phyloP scores from a whole-genome alignment of 1,284 basidiomycete species.

The Termitomyces sp. region DNA sequence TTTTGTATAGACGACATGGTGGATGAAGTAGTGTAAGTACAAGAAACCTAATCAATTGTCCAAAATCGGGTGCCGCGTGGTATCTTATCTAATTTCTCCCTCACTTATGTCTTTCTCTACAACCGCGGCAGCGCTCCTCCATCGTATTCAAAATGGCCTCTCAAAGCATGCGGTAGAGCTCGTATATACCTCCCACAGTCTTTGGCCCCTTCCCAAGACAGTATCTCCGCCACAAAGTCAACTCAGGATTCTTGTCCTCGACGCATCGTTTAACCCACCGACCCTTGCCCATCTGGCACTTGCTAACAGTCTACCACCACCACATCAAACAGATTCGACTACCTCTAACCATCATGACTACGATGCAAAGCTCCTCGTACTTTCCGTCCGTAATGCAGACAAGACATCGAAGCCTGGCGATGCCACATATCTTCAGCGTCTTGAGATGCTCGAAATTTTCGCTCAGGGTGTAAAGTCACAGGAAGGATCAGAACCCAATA shows the following conservation, averaged over 20 bases:
- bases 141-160: conserved; percentile 40
- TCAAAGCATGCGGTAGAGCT: conserved; percentile 44
- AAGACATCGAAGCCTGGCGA: conserved; percentile 73
- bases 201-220: conserved; percentile 46
- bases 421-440: conserved; percentile 67
- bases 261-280: conserved; percentile 95
- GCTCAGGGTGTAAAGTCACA: conserved; percentile 39
- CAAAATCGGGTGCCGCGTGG: conserved; percentile 4
- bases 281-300: conserved; percentile 84
- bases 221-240: conserved; percentile 16
- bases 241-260: conserved; percentile 66
- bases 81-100: conserved; percentile 17
- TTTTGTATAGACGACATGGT: conserved; percentile 46
- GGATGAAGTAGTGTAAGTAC: neutral
- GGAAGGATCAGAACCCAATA: conserved; percentile 32
- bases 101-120: neutral
- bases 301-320: conserved; percentile 40
- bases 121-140: conserved; percentile 25
- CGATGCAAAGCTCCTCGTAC: conserved; percentile 76
- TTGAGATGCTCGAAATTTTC: conserved; percentile 79
- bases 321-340: conserved; percentile 9
- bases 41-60: conserved; percentile 3
- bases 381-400: conserved; percentile 88
- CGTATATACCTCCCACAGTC: conserved; percentile 45
- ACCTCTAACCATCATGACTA: conserved; percentile 34